phyloP scores from a whole-genome alignment of 805 yeast species.

The Candida chauliodis region DNA sequence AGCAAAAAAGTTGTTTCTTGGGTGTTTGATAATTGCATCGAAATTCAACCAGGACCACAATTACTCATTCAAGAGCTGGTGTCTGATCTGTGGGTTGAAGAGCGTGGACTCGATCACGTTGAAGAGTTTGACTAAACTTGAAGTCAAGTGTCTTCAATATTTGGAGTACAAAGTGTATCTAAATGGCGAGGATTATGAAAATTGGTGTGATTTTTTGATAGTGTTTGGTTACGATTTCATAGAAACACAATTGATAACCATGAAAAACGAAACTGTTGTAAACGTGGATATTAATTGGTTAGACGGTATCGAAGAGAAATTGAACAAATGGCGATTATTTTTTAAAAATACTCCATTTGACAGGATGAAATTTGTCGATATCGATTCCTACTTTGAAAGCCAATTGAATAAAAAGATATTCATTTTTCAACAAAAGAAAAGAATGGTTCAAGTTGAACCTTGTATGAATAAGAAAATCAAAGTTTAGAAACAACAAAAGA shows the following conservation, averaged over 20 bases:
- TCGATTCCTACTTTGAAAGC: conserved; percentile 23
- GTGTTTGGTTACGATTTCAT: conserved; percentile 44
- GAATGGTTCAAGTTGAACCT: background rate
- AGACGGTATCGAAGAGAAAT: conserved; percentile 19
- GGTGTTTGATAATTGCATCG: conserved; percentile 65
- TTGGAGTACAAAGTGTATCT: conserved; percentile 59
- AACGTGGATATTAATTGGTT: conserved; percentile 18
- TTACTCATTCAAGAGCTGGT: conserved; percentile 69
- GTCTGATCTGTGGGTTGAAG: conserved; percentile 60
- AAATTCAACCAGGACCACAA: conserved; percentile 74
- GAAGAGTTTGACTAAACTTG: conserved; percentile 48
- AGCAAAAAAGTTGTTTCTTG: conserved; percentile 65
- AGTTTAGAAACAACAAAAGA: conserved; percentile 1
- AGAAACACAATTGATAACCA: conserved; percentile 27
- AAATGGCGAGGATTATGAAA: conserved; percentile 44
- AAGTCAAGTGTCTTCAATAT: conserved; percentile 47
- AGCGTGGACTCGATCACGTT: conserved; percentile 21
- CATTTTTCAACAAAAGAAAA: conserved; percentile 9
- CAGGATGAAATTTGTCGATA: conserved; percentile 23
- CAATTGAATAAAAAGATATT: conserved; percentile 30
- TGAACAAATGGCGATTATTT: conserved; percentile 27
- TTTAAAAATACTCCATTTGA: conserved; percentile 20
- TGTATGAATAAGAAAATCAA: conserved; percentile 6
- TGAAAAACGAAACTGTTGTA: conserved; percentile 17
- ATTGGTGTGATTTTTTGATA: conserved; percentile 42